Conservation (phyloP, 306 rosid genomes). For the Acacia confusa region DNA sequence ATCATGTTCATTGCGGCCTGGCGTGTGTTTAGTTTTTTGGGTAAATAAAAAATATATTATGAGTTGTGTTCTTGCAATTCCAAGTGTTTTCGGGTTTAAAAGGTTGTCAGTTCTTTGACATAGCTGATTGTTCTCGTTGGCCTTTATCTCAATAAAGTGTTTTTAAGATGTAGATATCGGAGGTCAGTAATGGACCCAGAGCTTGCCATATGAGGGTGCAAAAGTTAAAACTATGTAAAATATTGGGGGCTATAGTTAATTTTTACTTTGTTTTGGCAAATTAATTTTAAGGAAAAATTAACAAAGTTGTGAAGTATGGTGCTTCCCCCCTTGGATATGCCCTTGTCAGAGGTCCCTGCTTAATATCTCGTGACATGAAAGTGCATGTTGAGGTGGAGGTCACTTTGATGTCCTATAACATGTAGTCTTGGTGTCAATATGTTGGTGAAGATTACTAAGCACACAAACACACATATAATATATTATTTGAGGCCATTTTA, state of each 20-base stretch:
- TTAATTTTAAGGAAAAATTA: background rate
- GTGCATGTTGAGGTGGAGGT: constrained; percentile 14
- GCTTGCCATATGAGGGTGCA: background rate
- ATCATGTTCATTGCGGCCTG: background rate
- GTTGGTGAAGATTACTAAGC: background rate
- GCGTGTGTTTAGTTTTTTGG: constrained; percentile 10
- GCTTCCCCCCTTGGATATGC: background rate
- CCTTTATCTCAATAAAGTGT: background rate
- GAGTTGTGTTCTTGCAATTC: constrained; percentile 10
- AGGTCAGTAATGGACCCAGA: background rate
- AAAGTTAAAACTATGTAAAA: background rate
- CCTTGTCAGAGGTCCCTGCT: background rate
- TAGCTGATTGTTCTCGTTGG: constrained; percentile 12
- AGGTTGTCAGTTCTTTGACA: constrained; percentile 9
- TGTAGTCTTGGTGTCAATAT: background rate
- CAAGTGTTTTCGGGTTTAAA: constrained; percentile 8
- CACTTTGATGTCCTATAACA: background rate
- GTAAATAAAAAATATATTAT: background rate
- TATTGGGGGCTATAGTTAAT: background rate
- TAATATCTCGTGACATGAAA: background rate
- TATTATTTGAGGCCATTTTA: background rate
- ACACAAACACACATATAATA: background rate
- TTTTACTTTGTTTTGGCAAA: background rate
- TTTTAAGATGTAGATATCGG: background rate
- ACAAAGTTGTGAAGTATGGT: background rate